A percentile compares a stretch with the other conserved stretches of the same genome.
Evolutionary conservation across 2,329 filamentous ascomycete species (phyloP).

Genomic region (Leptographium lundbergii): DNA sequence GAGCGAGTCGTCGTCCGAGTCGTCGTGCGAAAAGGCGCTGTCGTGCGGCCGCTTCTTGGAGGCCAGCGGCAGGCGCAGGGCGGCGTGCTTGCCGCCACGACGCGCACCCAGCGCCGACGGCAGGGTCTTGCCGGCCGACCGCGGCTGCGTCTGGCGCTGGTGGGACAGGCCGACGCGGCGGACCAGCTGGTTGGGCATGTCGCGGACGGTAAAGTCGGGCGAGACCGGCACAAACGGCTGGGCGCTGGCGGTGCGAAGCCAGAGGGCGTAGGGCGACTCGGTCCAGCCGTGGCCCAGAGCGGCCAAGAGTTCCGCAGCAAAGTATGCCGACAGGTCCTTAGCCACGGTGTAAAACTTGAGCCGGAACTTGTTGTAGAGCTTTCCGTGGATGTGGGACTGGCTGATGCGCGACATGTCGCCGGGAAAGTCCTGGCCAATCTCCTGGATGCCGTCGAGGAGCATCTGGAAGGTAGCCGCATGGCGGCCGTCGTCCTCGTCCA

Average conservation of each 20-base stretch:
- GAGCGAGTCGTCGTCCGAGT: slow-evolving; percentile 7
- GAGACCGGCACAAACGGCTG: slow-evolving; percentile 17
- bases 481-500: background rate
- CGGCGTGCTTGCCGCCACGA: slow-evolving; percentile 27
- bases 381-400: slow-evolving; percentile 18
- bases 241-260: slow-evolving; percentile 20
- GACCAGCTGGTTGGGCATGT: slow-evolving; percentile 13
- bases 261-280: slow-evolving; percentile 19
- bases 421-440: slow-evolving; percentile 16
- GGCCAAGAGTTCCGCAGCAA: slow-evolving; percentile 26
- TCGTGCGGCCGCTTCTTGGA: slow-evolving; percentile 31
- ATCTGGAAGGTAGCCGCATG: background rate
- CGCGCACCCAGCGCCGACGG: slow-evolving; percentile 2
- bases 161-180: slow-evolving; percentile 10
- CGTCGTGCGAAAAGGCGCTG: slow-evolving; percentile 22
- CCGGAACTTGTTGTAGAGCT: slow-evolving; percentile 26
- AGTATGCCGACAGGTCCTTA: slow-evolving; percentile 31
- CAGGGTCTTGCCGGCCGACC: slow-evolving; percentile 5
- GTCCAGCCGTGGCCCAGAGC: slow-evolving; percentile 23
- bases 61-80: slow-evolving; percentile 26
- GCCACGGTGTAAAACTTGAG: slow-evolving; percentile 23
- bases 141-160: background rate
- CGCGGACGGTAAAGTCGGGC: slow-evolving; percentile 12
- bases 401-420: slow-evolving; percentile 17
- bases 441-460: slow-evolving; percentile 14